phyloP scores from a whole-genome alignment of 2,329 filamentous ascomycete genomes.

The Diaporthe amygdali region DNA sequence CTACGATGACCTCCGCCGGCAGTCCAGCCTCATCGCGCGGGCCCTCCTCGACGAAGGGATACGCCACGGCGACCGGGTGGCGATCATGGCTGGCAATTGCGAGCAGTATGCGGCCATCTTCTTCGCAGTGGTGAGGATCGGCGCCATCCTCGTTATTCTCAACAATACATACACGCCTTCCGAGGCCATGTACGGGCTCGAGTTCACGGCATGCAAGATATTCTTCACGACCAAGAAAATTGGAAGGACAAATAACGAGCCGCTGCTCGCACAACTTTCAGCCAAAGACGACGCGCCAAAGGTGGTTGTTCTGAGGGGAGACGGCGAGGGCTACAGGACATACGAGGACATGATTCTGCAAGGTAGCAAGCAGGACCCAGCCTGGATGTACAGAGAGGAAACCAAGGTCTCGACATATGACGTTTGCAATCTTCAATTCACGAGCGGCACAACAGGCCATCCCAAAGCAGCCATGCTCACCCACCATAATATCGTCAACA shows the following conservation, averaged over 20 bases:
- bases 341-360: conserved; percentile 64
- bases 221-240: conserved; percentile 76
- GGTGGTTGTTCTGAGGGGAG: conserved; percentile 66
- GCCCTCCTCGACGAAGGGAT: conserved; percentile 72
- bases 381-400: conserved; percentile 57
- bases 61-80: conserved; percentile 71
- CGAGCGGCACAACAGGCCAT: conserved; percentile 74
- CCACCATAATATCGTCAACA: conserved; percentile 70
- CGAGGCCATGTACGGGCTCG: conserved; percentile 74
- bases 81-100: conserved; percentile 79
- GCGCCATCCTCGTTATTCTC: conserved; percentile 74
- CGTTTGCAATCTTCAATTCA: conserved; percentile 78
- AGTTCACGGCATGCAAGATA: conserved; percentile 73
- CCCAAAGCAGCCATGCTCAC: conserved; percentile 80
- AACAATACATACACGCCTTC: conserved; percentile 83
- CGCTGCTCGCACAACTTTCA: conserved; percentile 60
- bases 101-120: conserved; percentile 81
- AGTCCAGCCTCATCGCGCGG: conserved; percentile 65
- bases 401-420: conserved; percentile 65
- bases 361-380: conserved; percentile 53
- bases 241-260: conserved; percentile 67
- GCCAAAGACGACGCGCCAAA: conserved; percentile 50
- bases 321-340: conserved; percentile 58
- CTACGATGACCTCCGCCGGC: conserved; percentile 67
- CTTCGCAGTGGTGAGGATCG: conserved; percentile 72